Base-by-base conservation (phyloP, 2,329 filamentous ascomycete genomes). In the Stemphylium vesicarium region DNA sequence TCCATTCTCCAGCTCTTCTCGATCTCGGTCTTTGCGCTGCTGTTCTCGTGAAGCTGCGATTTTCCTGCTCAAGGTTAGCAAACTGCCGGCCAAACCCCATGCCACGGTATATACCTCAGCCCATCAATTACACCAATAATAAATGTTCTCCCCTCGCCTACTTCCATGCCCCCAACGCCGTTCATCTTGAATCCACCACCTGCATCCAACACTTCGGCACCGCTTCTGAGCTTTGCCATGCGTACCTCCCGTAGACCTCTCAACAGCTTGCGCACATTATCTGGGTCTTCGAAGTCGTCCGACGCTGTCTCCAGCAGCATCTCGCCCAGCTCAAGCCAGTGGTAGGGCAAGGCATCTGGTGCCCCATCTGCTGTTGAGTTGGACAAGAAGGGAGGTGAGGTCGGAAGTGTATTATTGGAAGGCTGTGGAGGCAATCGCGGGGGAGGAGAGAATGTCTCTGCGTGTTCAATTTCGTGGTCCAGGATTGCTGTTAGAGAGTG, bases 251-350 rank as follows among this genome's bases (percentile, higher is more conserved):
- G 83, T 61, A 98, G 75, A 70, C 96, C 93, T 48, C 93, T 81
- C 57, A 97, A 74, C 55, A 96, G 73, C 22, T 89, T 84, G 6
- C 93, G 82, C 7, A 96, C 88, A 62, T 88, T 85, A 62, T 92
- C 88, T 2, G 90, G 83, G 22, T 89, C 81, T 32, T 85, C 83
- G 44, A 98, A 84, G 73, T 97, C 93, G 74, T 97, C 93, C 22
- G 85, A 83, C 4, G 93, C 93, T 50, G 91, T 89, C 41, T 93
- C 89, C 2, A 99, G 84, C 40, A 99, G 80, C 72, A 96, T 87
- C 76, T 96, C 92, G 15, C 90, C 88, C 8, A 98, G 79, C 77
- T 98, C 95, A 37, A 96, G 84, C 93, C 94, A 99, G 79, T 98
- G 94, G 73, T 96, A 98, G 0, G 95, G 95, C 29, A 99, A 80